These are phyloP conservation scores for Avena eriantha DNA, from an alignment of 176 grass and related monocot genomes.

Conservation along the genomic window DNA sequence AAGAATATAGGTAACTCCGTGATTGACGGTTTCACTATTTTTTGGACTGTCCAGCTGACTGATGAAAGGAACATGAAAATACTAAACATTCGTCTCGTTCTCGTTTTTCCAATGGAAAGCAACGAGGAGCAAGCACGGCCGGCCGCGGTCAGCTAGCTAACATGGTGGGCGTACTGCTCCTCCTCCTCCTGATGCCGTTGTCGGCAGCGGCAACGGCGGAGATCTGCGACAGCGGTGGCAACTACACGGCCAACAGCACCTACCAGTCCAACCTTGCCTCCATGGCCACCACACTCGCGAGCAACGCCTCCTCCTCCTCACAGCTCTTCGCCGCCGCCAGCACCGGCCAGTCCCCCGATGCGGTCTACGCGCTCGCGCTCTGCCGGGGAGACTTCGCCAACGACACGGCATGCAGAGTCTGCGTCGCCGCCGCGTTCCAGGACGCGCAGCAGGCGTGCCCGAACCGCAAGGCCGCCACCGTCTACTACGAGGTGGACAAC, in stretches of 20 bases:
- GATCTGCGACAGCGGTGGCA: background rate
- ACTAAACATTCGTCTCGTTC: background rate
- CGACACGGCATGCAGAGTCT: background rate
- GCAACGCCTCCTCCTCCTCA: background rate
- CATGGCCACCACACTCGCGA: background rate
- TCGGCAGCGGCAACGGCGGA: background rate
- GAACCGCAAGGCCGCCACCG: background rate
- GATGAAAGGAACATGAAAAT: background rate
- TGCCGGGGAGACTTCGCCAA: conserved; percentile 17
- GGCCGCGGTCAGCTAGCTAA: no score
- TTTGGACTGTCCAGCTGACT: background rate
- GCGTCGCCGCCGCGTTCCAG: background rate
- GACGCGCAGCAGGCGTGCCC: background rate
- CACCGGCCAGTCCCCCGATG: background rate
- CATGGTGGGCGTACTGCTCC: background rate
- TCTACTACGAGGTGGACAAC: background rate
- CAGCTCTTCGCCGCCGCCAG: background rate
- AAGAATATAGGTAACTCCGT: background rate
- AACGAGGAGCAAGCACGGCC: no score
- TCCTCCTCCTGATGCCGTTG: background rate
- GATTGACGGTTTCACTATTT: background rate
- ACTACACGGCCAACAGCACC: background rate
- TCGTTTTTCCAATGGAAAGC: background rate
- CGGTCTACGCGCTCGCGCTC: background rate
- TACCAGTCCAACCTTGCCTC: background rate